Evolutionary conservation across 2,329 filamentous ascomycete genomes (phyloP).

Genomic region (Colletotrichum musicola): DNA sequence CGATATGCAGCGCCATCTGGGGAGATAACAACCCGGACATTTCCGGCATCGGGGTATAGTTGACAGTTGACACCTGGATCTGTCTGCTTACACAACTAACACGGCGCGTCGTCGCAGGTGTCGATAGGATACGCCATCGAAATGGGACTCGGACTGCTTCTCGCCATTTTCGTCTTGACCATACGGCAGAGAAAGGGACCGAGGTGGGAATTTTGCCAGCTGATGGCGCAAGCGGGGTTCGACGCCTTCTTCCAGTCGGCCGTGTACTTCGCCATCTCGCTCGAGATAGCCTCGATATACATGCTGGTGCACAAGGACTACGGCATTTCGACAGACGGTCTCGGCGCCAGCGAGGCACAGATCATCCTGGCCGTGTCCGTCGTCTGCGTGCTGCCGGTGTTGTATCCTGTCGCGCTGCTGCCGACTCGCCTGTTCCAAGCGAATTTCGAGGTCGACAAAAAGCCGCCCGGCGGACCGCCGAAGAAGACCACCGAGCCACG

Average conservation of each 20-base stretch:
- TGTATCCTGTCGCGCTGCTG: constrained; percentile 41
- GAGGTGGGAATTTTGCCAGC: constrained; percentile 28
- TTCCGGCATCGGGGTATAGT: constrained; percentile 21
- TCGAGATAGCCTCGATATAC: constrained; percentile 42
- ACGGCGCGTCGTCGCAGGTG: not conserved
- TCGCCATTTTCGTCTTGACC: not conserved
- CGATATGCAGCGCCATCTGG: constrained; percentile 8
- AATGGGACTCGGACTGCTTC: not conserved
- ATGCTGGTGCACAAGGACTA: constrained; percentile 43
- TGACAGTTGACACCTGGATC: not conserved
- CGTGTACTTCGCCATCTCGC: constrained; percentile 39
- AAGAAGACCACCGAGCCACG: not conserved
- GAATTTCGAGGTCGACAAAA: not conserved
- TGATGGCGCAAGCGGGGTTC: not conserved
- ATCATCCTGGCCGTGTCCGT: constrained; percentile 41
- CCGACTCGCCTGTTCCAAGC: not conserved
- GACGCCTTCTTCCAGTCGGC: constrained; percentile 21
- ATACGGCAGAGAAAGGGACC: constrained; percentile 4
- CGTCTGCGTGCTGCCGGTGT: constrained; percentile 42
- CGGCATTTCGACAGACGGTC: constrained; percentile 40
- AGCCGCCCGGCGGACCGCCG: not conserved
- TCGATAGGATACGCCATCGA: constrained; percentile 7
- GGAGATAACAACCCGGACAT: constrained; percentile 20
- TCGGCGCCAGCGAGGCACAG: constrained; percentile 43
- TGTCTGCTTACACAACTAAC: not conserved